Conservation (phyloP, 768 basidiomycete genomes). For the Podaxis sp. region DNA sequence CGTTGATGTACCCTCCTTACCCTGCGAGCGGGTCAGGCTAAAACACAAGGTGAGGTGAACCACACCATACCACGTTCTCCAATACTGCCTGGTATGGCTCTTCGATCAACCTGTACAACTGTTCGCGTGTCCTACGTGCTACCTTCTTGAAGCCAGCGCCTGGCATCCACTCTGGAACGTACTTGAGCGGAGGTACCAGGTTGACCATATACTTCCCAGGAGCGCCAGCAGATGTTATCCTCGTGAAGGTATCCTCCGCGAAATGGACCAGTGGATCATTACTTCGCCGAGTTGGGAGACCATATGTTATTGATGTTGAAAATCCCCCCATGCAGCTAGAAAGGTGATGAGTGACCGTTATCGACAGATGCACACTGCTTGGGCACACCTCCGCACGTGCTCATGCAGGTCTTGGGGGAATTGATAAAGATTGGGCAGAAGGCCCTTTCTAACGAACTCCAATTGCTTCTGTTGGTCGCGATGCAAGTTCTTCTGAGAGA, state of each 20-base stretch:
- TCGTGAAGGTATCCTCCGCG: not conserved
- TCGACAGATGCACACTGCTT: not conserved
- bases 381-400: not conserved
- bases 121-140: not conserved
- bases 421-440: slow-evolving; percentile 4
- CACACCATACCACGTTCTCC: not conserved
- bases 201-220: slow-evolving; percentile 11
- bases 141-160: slow-evolving; percentile 12
- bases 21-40: not conserved
- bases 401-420: slow-evolving; percentile 1
- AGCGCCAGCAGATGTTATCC: not conserved
- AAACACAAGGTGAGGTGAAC: not conserved
- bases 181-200: slow-evolving; percentile 4
- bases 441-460: not conserved
- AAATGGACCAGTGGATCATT: slow-evolving; percentile 4
- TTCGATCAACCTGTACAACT: not conserved
- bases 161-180: slow-evolving; percentile 16
- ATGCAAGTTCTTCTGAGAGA: slow-evolving; percentile 16
- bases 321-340: not conserved
- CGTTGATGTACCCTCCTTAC: not conserved
- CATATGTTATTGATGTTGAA: slow-evolving; percentile 10
- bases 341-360: not conserved
- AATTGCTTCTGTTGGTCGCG: not conserved
- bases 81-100: not conserved
- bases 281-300: slow-evolving; percentile 1